phyloP scores from a whole-genome alignment of 257 asterid species.

The Ophiorrhiza pumila region DNA sequence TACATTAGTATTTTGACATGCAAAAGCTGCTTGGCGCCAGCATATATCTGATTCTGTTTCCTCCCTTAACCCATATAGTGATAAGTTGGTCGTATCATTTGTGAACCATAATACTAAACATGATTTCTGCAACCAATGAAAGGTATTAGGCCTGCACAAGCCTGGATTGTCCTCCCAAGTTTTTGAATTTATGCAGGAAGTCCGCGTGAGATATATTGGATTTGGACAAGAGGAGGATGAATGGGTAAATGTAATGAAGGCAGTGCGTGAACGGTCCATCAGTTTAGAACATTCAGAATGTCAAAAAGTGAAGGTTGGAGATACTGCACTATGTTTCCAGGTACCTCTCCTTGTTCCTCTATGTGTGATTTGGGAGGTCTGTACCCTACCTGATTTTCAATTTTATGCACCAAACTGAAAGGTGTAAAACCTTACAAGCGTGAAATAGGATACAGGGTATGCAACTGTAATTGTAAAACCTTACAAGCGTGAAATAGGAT shows the following conservation, averaged over 20 bases:
- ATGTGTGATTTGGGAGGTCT: too few relatives aligned
- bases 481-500: too few relatives aligned
- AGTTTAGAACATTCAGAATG: slow-evolving; percentile 76
- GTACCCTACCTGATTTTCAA: too few relatives aligned
- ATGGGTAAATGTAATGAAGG: slow-evolving; percentile 61
- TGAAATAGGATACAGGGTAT: too few relatives aligned
- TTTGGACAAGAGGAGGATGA: slow-evolving; percentile 82
- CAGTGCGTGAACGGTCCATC: slow-evolving; percentile 73
- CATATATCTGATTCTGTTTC: neutral
- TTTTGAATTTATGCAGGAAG: slow-evolving; percentile 57
- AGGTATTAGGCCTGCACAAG: too few relatives aligned
- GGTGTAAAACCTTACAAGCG: too few relatives aligned
- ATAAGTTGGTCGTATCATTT: neutral
- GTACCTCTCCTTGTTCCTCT: slow-evolving; percentile 31
- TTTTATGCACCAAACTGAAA: too few relatives aligned
- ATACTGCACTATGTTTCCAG: slow-evolving; percentile 83
- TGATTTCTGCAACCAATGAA: neutral
- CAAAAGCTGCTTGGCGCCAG: neutral
- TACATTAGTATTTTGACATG: neutral
- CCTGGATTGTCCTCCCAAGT: neutral
- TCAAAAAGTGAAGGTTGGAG: slow-evolving; percentile 64
- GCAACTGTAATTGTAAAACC: too few relatives aligned
- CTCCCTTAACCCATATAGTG: neutral
- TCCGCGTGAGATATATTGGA: slow-evolving; percentile 70
- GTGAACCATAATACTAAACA: neutral